These are phyloP conservation scores for Gossypium gossypioides DNA, from an alignment of 441 rosid species.

Conservation along the genomic window DNA sequence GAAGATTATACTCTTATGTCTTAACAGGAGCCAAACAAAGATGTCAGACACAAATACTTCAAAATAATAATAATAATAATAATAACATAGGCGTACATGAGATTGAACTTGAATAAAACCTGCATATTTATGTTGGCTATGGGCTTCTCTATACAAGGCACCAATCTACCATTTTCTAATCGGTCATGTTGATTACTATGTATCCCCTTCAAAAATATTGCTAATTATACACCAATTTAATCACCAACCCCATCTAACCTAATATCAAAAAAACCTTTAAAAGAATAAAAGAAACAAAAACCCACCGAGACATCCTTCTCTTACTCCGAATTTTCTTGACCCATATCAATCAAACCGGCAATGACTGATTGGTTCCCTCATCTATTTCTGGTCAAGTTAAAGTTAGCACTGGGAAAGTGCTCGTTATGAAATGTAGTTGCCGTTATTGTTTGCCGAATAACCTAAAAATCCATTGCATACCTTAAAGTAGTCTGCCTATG, in stretches of 20 bases:
- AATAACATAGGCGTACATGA: not conserved
- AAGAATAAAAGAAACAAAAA: not conserved
- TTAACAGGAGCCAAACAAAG: not conserved
- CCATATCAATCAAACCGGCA: conserved; percentile 9
- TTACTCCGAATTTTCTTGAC: not conserved
- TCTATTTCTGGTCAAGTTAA: not conserved
- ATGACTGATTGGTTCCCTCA: not conserved
- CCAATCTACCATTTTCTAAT: not conserved
- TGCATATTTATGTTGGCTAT: not conserved
- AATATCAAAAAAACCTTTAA: not conserved
- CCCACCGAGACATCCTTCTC: not conserved
- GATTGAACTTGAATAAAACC: not conserved
- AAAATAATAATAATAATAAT: not conserved
- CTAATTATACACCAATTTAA: conserved; percentile 4
- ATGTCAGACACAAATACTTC: not conserved
- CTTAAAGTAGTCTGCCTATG: not conserved
- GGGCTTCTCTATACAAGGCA: conserved; percentile 2
- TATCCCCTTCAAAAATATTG: not conserved
- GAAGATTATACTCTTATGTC: not conserved
- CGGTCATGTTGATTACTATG: not conserved
- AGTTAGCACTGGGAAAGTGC: not conserved
- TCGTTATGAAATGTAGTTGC: not conserved
- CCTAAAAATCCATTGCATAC: not conserved
- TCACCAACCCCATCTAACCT: not conserved
- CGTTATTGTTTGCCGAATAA: not conserved